phyloP scores from a whole-genome alignment of 768 basidiomycete genomes.

The Mycena metata region DNA sequence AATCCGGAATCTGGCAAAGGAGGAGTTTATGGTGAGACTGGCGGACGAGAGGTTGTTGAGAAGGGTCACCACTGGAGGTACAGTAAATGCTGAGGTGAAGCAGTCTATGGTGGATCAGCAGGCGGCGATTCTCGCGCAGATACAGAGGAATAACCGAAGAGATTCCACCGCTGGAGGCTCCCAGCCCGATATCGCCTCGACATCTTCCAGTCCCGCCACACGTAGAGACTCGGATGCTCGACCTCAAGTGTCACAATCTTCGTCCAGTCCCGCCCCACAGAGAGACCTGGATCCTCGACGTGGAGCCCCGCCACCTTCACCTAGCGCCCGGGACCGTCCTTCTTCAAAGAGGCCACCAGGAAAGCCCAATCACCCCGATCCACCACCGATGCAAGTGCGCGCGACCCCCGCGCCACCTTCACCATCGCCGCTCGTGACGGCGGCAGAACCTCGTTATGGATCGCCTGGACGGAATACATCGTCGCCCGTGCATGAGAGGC shows the following conservation, averaged over 20 bases:
- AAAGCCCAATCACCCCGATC: neutral
- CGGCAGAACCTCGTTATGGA: constrained; percentile 1
- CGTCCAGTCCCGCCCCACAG: neutral
- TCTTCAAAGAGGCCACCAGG: neutral
- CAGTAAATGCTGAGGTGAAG: constrained; percentile 8
- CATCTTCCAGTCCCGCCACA: neutral
- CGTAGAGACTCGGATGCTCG: neutral
- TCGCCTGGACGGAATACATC: constrained; percentile 17
- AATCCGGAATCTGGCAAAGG: constrained; percentile 4
- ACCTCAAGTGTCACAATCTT: neutral
- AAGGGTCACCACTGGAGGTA: constrained; percentile 1
- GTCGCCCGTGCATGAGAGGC: neutral
- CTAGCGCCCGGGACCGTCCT: neutral
- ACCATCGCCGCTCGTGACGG: neutral
- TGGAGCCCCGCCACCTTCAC: constrained; percentile 4
- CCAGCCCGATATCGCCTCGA: neutral
- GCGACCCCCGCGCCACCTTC: neutral
- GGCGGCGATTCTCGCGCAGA: constrained; percentile 25
- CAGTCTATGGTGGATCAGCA: constrained; percentile 21
- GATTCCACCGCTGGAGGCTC: constrained; percentile 17
- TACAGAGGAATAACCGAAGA: constrained; percentile 19
- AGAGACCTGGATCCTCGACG: neutral
- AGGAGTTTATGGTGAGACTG: constrained; percentile 6
- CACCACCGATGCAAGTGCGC: constrained; percentile 9
- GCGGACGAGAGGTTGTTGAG: constrained; percentile 13